These are phyloP conservation scores for Insectozyma bohioensis DNA, from an alignment of 1,139 yeast species.

Conservation along the genomic window DNA sequence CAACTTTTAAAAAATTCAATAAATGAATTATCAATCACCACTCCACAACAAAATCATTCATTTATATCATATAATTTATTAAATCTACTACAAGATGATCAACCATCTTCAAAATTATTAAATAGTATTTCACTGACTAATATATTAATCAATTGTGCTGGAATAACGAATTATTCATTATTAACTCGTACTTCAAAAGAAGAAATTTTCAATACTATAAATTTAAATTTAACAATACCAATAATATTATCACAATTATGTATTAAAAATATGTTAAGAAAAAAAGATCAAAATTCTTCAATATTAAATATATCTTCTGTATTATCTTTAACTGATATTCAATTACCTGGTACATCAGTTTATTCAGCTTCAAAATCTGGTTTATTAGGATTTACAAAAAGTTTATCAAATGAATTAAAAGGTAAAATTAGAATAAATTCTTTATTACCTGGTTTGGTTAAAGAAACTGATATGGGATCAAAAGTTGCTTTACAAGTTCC, in stretches of 20 bases:
- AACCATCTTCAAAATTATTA: slow-evolving; percentile 1
- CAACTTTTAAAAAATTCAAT: slow-evolving; percentile 34
- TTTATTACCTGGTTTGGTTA: slow-evolving; percentile 70
- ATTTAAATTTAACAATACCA: slow-evolving; percentile 65
- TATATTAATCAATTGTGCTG: slow-evolving; percentile 78
- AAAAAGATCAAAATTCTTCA: slow-evolving; percentile 20
- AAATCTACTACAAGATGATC: slow-evolving; percentile 3
- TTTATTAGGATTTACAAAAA: slow-evolving; percentile 60
- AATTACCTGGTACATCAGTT: slow-evolving; percentile 62
- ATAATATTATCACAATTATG: slow-evolving; percentile 53
- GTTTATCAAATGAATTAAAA: slow-evolving; percentile 64
- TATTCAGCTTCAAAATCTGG: slow-evolving; percentile 87
- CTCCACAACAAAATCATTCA: slow-evolving; percentile 43
- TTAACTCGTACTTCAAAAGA: slow-evolving; percentile 44
- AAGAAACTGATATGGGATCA: slow-evolving; percentile 70
- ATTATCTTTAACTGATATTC: slow-evolving; percentile 46
- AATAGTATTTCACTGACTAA: slow-evolving; percentile 18
- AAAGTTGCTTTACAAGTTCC: slow-evolving; percentile 17
- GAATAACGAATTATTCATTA: slow-evolving; percentile 64
- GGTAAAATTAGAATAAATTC: slow-evolving; percentile 58
- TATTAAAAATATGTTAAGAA: slow-evolving; percentile 14
- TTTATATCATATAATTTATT: slow-evolving; percentile 53
- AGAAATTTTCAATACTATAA: slow-evolving; percentile 50
- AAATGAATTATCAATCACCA: slow-evolving; percentile 31
- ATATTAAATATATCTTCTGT: slow-evolving; percentile 74